Evolutionary conservation across 805 yeast species (phyloP), one percentile per base, ranked within the genome.

Genomic region (Metschnikowia chrysomelidarum): DNA sequence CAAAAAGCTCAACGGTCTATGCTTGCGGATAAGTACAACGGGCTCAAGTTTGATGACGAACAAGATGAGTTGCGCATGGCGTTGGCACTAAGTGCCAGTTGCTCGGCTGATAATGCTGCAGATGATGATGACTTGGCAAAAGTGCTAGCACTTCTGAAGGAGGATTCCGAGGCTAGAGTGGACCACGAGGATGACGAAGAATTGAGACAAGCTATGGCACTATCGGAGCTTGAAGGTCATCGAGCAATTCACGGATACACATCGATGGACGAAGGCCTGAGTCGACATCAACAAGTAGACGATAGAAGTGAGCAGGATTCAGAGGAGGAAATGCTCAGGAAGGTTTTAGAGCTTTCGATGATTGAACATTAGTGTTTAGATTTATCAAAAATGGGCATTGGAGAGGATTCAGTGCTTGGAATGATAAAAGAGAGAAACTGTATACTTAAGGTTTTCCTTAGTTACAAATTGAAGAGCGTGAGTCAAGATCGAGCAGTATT

Each of bases 11-110:
- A 58, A 38, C 42, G 51, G 6, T 50, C 56, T 5, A 40, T 42
- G 8, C 50, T 69, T 32, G 45, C 71, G 18, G 64, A 64, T 22
- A 73, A 67, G 51, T 75, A 64, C 48, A 75, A 75, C 47, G 81
- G 80, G 2, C 50, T 51, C 12, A 51, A 51, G 3, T 47, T 50
- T 19, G 57, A 54, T 11, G 49, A 41, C n/a, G 60, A 56, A 23
- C 51, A 46, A 36, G 60, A 55, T 12, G 60, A 56, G 32, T 32
- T 57, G 8, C 45, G 57, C 4, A 27, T 57, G 10, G 62, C 62
- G 3, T 26, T 57, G 32, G 61, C 56, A 4, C 41, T 51, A 26
- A 50, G 48, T 23, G 50, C 41, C 11, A 46, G 51, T 20, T 42
- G 32, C 24, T 27, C 22, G 18, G 11, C 46, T 9, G 36, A 23